Base-by-base conservation (phyloP, 495 filamentous ascomycete genomes). In the Monascus purpureus region DNA sequence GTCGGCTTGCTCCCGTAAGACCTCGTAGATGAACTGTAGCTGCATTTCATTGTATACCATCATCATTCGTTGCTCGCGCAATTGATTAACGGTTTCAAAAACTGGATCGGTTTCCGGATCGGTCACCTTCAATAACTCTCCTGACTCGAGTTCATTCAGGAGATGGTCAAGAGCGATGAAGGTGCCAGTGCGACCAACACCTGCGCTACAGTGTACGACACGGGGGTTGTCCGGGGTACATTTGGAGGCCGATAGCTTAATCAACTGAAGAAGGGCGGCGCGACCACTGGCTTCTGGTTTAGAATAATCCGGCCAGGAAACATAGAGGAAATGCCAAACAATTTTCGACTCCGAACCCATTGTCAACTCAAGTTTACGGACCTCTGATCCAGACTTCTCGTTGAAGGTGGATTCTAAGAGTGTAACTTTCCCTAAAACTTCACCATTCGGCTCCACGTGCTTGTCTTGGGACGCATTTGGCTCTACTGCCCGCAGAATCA, bases 41-140 rank as follows among this genome's bases (percentile, higher is more conserved):
- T 99, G 92, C 41, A 67, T 53, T 46, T 87, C 80, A 17, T 79
- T 78, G 55, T 96, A 90, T 3, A 99, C 92, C 92, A 96, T 99
- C 51, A 77, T 82, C 71, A 83, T 82, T 23, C 92, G 67, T 59
- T 99, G 92, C 54, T 88, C 70, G 17, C 92, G 71, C 45, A 99
- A 66, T 43, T 62, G 58, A 39, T 93, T 76, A 28, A 99, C 92
- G 5, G 76, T 74, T 11, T 80, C 68, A 40, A 77, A 82, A 9
- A 82, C 65, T 0, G 68, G 67, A 40, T 80, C 76, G n/a, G 44
- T 41, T 6, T 62, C 51, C n/a, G 55, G 38, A 17, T 63, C 55
- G 22, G 48, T 45, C 25, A 49, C 39, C 24, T 52, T 48, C 36
- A 64, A 70, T 38, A 90, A 54, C 16, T 72, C 65, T 18, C 85